Percentiles rank a stretch among this genome's conserved stretches.
phyloP scores from a whole-genome alignment of 2,329 filamentous ascomycete genomes.

The Colletotrichum tropicale region DNA sequence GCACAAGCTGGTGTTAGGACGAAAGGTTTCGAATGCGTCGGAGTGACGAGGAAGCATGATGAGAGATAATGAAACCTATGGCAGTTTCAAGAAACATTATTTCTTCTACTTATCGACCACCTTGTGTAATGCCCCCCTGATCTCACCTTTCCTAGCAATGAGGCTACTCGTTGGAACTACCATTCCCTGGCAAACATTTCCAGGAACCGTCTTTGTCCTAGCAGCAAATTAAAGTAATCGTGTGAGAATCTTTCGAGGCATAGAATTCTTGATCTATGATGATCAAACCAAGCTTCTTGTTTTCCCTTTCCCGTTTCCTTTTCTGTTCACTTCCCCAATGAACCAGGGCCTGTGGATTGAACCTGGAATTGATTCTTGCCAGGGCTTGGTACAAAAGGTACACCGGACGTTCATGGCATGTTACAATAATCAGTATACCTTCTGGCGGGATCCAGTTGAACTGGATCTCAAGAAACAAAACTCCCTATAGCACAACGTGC shows the following conservation, averaged over 20 bases:
- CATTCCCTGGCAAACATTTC: neutral
- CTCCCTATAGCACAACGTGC: neutral
- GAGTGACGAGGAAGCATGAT: neutral
- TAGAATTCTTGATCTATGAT: neutral
- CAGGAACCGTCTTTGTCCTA: neutral
- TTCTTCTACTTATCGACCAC: neutral
- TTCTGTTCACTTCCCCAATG: neutral
- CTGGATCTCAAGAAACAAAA: neutral
- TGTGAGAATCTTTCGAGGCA: neutral
- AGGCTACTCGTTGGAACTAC: neutral
- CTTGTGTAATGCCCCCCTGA: neutral
- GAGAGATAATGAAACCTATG: neutral
- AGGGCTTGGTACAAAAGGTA: neutral
- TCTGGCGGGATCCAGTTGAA: neutral
- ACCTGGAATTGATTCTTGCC: neutral
- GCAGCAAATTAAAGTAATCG: neutral
- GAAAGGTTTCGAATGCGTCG: neutral
- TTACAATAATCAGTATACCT: neutral
- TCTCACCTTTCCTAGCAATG: neutral
- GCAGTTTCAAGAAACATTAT: neutral
- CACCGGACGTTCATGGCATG: neutral
- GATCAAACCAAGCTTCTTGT: neutral
- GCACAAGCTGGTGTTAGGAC: neutral
- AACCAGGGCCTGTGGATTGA: neutral
- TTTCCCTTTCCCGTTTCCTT: neutral